Evolutionary conservation across 495 filamentous ascomycete species (phyloP).

Genomic region (Penicillium canariense): DNA sequence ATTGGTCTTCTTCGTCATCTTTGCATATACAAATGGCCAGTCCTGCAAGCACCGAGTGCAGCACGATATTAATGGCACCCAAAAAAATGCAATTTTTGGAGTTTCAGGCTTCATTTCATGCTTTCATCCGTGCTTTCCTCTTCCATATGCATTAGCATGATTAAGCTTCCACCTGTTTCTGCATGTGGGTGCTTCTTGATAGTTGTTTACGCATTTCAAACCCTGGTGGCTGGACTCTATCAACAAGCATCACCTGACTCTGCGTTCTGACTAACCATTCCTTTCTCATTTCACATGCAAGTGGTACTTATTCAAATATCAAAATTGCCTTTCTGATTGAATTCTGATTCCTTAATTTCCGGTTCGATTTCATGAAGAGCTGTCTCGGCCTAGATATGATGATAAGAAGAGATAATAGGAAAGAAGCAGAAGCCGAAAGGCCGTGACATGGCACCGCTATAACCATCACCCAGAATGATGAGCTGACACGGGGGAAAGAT

Average conservation of each 20-base stretch:
- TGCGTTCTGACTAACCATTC: not conserved
- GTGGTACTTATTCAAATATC: too few species aligned
- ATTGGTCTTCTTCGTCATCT: not conserved
- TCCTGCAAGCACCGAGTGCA: too few species aligned
- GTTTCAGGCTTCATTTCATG: too few species aligned
- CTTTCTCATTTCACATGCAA: too few species aligned
- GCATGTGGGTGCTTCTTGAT: not conserved
- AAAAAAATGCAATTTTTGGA: too few species aligned
- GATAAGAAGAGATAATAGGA: not conserved
- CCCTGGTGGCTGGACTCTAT: too few species aligned
- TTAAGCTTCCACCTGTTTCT: too few species aligned
- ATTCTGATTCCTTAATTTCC: not conserved
- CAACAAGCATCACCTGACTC: too few species aligned
- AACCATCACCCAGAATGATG: not conserved
- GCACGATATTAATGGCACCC: too few species aligned
- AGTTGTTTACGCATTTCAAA: not conserved
- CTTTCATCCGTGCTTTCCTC: not conserved
- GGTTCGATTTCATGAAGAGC: not conserved
- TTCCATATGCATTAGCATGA: too few species aligned
- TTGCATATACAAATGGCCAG: not conserved
- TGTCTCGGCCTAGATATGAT: not conserved
- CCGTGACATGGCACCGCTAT: not conserved
- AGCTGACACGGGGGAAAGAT: not conserved
- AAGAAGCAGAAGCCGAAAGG: not conserved
- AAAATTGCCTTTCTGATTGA: too few species aligned